Conservation (phyloP, 345 rosid genomes). For the Rhizophora apiculata region DNA sequence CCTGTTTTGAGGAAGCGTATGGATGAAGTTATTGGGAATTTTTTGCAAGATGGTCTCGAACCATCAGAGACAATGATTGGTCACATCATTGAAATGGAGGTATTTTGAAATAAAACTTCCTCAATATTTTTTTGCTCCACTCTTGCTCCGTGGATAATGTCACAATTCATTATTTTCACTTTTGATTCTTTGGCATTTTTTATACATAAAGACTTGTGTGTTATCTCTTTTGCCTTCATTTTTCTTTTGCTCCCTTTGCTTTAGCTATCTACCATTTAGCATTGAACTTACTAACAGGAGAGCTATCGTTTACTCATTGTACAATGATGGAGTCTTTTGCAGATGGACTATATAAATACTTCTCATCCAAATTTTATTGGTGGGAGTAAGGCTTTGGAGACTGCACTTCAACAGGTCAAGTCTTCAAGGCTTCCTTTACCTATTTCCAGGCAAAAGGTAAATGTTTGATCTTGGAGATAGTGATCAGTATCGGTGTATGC, state of each 20-base stretch:
- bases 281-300: too few species aligned
- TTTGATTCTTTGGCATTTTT: not conserved
- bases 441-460: slow-evolving; percentile 60
- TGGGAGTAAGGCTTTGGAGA: slow-evolving; percentile 88
- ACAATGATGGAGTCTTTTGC: slow-evolving; percentile 4
- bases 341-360: slow-evolving; percentile 97
- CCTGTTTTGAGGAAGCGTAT: slow-evolving; percentile 83
- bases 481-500: slow-evolving; percentile 8
- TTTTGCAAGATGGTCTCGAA: slow-evolving; percentile 84
- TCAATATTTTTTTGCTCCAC: not conserved
- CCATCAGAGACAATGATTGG: slow-evolving; percentile 93
- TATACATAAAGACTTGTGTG: not conserved
- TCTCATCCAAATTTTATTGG: slow-evolving; percentile 91
- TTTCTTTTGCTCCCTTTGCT: too few species aligned
- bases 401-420: slow-evolving; percentile 66
- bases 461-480: slow-evolving; percentile 3
- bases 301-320: not conserved
- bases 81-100: slow-evolving; percentile 93
- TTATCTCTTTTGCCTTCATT: not conserved
- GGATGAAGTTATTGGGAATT: slow-evolving; percentile 90
- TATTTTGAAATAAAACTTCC: slow-evolving; percentile 18
- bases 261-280: too few species aligned
- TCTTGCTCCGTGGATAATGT: not conserved
- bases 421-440: slow-evolving; percentile 59
- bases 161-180: not conserved